A percentile compares a stretch with the other conserved stretches of the same genome.
These are phyloP conservation scores for Oidiodendron maius DNA, from an alignment of 495 filamentous ascomycete genomes.

Conservation along the genomic window DNA sequence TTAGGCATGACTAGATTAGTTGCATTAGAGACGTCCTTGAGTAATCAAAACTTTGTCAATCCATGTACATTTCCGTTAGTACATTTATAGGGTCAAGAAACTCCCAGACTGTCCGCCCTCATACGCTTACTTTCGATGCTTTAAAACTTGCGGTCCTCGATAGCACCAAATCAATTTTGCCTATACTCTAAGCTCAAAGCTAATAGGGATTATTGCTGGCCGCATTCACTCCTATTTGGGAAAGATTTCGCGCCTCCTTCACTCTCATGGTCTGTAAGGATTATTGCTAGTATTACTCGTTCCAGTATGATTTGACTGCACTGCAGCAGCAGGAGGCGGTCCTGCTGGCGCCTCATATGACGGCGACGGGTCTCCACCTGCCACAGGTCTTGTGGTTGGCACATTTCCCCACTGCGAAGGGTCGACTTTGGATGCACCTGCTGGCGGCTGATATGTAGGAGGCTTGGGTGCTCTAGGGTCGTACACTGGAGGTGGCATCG, in stretches of 20 bases:
- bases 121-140: constrained; percentile 6
- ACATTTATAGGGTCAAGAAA: constrained; percentile 4
- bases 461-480: constrained; percentile 44
- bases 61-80: constrained; percentile 22
- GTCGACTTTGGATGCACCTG: constrained; percentile 50
- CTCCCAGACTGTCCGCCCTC: no score
- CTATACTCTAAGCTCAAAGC: background rate
- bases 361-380: constrained; percentile 30
- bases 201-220: no score
- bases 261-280: constrained; percentile 21
- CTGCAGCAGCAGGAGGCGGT: constrained; percentile 32
- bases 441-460: constrained; percentile 49
- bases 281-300: constrained; percentile 20
- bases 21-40: constrained; percentile 16
- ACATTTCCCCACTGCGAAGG: constrained; percentile 40
- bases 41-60: constrained; percentile 15
- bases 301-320: constrained; percentile 17
- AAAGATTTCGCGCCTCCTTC: no score
- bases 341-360: constrained; percentile 30
- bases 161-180: background rate
- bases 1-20: constrained; percentile 8
- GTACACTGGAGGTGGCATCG: constrained; percentile 22
- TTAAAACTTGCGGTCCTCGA: constrained; percentile 11
- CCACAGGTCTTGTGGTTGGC: constrained; percentile 20
- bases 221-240: no score